Conservation (phyloP, 1,139 yeast species). For the Yamadazyma dendronema region DNA sequence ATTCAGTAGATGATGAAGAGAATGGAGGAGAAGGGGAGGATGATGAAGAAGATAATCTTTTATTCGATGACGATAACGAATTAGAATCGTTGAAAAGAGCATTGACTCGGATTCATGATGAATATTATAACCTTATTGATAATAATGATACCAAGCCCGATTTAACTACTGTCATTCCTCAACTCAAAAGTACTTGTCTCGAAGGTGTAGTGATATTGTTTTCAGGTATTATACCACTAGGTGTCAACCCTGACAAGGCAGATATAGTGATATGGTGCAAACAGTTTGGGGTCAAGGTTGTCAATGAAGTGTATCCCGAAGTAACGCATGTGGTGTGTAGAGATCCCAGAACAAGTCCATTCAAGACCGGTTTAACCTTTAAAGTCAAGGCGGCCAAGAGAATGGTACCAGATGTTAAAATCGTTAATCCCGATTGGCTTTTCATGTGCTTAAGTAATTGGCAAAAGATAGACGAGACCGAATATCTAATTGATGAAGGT, state of each 20-base stretch:
- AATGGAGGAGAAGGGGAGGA: conserved; percentile 17
- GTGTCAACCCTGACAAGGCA: conserved; percentile 64
- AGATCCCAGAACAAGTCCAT: conserved; percentile 55
- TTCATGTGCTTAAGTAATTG: conserved; percentile 82
- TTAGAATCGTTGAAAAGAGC: conserved; percentile 63
- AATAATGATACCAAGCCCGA: conserved; percentile 41
- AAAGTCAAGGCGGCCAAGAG: conserved; percentile 75
- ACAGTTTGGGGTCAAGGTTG: conserved; percentile 88
- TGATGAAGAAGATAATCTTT: conserved; percentile 54
- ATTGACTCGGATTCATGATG: conserved; percentile 59
- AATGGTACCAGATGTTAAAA: conserved; percentile 63
- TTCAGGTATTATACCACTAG: conserved; percentile 84
- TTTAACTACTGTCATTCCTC: conserved; percentile 67
- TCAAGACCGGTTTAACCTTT: conserved; percentile 43
- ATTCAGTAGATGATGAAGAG: conserved; percentile 9
- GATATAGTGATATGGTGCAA: conserved; percentile 91
- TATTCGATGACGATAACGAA: conserved; percentile 82
- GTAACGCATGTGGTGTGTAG: conserved; percentile 89
- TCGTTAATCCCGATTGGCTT: conserved; percentile 93
- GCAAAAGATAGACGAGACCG: conserved; percentile 65
- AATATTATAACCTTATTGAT: conserved; percentile 57
- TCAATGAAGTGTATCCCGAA: conserved; percentile 64
- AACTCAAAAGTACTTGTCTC: conserved; percentile 66
- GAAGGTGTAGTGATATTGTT: conserved; percentile 70
- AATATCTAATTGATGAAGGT: conserved; percentile 52